A percentile compares a stretch with the other conserved stretches of the same genome.
Evolutionary conservation across 1,139 yeast species (phyloP).

Genomic region (Arxiozyma telluris): DNA sequence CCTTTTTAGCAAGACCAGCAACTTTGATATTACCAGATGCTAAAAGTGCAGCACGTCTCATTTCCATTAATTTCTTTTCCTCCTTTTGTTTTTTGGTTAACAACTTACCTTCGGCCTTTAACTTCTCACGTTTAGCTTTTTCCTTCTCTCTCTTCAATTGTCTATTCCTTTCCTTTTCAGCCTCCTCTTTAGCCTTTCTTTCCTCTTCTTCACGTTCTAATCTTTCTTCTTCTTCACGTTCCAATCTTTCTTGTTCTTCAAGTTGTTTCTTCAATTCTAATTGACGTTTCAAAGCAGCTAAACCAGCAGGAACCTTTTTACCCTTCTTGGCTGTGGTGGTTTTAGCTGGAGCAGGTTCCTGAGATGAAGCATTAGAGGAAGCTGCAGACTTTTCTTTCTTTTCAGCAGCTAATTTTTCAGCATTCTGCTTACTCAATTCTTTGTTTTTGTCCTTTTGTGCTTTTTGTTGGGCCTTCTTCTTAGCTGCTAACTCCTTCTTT

Average conservation of each 20-base stretch:
- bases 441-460: slow-evolving; percentile 59
- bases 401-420: slow-evolving; percentile 39
- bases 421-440: slow-evolving; percentile 34
- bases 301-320: slow-evolving; percentile 67
- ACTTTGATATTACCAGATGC: slow-evolving; percentile 66
- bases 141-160: slow-evolving; percentile 76
- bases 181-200: slow-evolving; percentile 43
- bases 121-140: slow-evolving; percentile 65
- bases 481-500: slow-evolving; percentile 85
- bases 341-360: slow-evolving; percentile 7
- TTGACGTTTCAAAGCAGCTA: slow-evolving; percentile 76
- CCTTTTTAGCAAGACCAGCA: slow-evolving; percentile 52
- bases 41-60: slow-evolving; percentile 79
- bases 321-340: slow-evolving; percentile 42
- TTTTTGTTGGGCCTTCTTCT: slow-evolving; percentile 69
- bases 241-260: slow-evolving; percentile 56
- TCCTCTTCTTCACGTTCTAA: slow-evolving; percentile 54
- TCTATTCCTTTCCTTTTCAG: slow-evolving; percentile 58
- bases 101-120: slow-evolving; percentile 87
- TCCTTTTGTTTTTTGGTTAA: slow-evolving; percentile 91
- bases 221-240: slow-evolving; percentile 52
- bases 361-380: background rate
- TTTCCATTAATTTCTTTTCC: slow-evolving; percentile 77
- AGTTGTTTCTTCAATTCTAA: slow-evolving; percentile 76
- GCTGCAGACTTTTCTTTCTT: slow-evolving; percentile 22